Conservation (phyloP, 2,329 filamentous ascomycete species). For the Salinomyces thailandicus region DNA sequence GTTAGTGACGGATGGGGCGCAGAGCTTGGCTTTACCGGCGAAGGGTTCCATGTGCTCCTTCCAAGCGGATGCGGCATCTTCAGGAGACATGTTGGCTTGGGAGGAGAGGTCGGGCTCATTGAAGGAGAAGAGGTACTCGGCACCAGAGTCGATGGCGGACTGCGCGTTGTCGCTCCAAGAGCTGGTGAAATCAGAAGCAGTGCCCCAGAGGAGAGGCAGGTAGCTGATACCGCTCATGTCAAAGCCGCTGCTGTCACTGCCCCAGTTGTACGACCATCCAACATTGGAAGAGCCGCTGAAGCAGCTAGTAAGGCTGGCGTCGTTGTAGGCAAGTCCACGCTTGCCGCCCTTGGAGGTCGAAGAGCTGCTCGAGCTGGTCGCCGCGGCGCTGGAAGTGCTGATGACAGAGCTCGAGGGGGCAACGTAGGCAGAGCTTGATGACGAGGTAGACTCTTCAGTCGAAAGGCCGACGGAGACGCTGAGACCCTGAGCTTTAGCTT, state of each 20-base stretch:
- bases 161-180: slow-evolving; percentile 44
- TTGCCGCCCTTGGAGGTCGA: slow-evolving; percentile 32
- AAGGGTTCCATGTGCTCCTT: slow-evolving; percentile 47
- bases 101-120: slow-evolving; percentile 57
- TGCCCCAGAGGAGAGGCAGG: slow-evolving; percentile 53
- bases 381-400: slow-evolving; percentile 7
- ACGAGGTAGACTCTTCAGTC: too few relatives aligned
- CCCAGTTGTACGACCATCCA: slow-evolving; percentile 63
- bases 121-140: slow-evolving; percentile 53
- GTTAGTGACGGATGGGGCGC: slow-evolving; percentile 54
- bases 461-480: too few relatives aligned
- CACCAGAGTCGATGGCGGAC: slow-evolving; percentile 43
- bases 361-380: slow-evolving; percentile 7
- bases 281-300: slow-evolving; percentile 40
- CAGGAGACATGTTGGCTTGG: slow-evolving; percentile 51
- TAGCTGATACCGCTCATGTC: slow-evolving; percentile 39
- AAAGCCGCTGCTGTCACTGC: slow-evolving; percentile 32
- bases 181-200: slow-evolving; percentile 32
- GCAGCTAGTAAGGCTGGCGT: slow-evolving; percentile 40
- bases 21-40: slow-evolving; percentile 43
- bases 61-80: slow-evolving; percentile 43
- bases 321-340: slow-evolving; percentile 61
- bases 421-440: slow-evolving; percentile 26
- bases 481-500: too few relatives aligned
- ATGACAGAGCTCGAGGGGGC: slow-evolving; percentile 7